Percentiles rank a stretch among this genome's conserved stretches.
Evolutionary conservation across 371 early-diverging fungal genomes (phyloP).

Genomic region (Dichotomocladium elegans): DNA sequence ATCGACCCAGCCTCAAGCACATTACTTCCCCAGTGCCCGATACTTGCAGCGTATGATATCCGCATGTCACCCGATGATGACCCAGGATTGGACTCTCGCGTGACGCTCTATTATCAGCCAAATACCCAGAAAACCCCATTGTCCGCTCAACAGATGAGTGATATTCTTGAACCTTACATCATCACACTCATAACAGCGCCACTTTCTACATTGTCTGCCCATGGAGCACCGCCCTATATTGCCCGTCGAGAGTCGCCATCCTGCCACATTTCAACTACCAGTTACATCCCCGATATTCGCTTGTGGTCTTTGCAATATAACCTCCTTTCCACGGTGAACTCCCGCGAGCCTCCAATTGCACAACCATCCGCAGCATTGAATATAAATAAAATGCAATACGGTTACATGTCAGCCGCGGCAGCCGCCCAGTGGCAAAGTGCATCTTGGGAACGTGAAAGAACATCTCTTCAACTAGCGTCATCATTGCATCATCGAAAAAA

Average conservation of each 20-base stretch:
- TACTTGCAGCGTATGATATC: slow-evolving; percentile 2
- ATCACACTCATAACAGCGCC: slow-evolving; percentile 12
- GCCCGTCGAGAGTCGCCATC: background rate
- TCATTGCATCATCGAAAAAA: slow-evolving; percentile 14
- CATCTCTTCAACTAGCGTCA: slow-evolving; percentile 5
- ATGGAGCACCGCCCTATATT: slow-evolving; percentile 11
- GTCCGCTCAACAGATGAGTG: background rate
- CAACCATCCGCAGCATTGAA: too few species aligned
- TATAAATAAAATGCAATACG: too few species aligned
- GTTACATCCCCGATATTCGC: slow-evolving; percentile 2
- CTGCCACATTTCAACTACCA: slow-evolving; percentile 3
- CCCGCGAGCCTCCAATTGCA: too few species aligned
- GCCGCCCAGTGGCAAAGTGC: too few species aligned
- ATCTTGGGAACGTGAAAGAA: slow-evolving; percentile 27
- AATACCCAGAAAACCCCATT: too few species aligned
- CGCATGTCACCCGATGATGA: slow-evolving; percentile 7
- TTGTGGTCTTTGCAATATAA: slow-evolving; percentile 2
- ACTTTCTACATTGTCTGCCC: slow-evolving; percentile 3
- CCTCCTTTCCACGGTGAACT: too few species aligned
- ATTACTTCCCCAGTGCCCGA: background rate
- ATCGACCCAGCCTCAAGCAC: background rate
- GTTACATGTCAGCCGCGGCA: too few species aligned
- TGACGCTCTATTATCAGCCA: slow-evolving; percentile 6
- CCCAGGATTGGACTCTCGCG: slow-evolving; percentile 20
- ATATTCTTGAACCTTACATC: slow-evolving; percentile 4